Conservation (phyloP, 306 rosid genomes). For the Geum urbanum region DNA sequence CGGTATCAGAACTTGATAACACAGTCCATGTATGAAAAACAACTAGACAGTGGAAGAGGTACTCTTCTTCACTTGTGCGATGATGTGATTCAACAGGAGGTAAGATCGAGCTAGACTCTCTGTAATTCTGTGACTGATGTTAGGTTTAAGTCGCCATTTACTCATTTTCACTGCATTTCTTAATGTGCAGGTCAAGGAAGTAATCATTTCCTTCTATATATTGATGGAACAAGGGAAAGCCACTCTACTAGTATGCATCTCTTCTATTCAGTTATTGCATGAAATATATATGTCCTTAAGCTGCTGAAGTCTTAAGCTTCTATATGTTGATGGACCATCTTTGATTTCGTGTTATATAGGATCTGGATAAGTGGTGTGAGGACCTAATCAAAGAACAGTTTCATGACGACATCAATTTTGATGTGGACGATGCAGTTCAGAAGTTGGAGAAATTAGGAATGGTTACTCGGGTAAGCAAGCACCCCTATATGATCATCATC, state of each 20-base stretch:
- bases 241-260: constrained; percentile 50
- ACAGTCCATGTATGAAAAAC: constrained; percentile 94
- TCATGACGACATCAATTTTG: constrained; percentile 64
- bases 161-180: background rate
- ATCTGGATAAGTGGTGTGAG: constrained; percentile 83
- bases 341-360: too few species aligned
- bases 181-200: constrained; percentile 80
- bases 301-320: too few species aligned
- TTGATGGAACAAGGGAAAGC: constrained; percentile 96
- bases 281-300: background rate
- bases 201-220: constrained; percentile 76
- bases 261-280: constrained; percentile 12
- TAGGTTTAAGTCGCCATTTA: background rate
- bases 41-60: constrained; percentile 94
- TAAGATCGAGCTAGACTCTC: constrained; percentile 36
- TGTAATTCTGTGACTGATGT: background rate
- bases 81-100: constrained; percentile 97
- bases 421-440: constrained; percentile 86
- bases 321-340: constrained; percentile 2
- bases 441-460: constrained; percentile 87
- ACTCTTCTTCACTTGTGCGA: constrained; percentile 98
- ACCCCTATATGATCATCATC: background rate
- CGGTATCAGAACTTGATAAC: constrained; percentile 88
- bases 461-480: constrained; percentile 68
- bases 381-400: constrained; percentile 86